These are phyloP conservation scores for Cryphonectria naterciae DNA, from an alignment of 2,329 filamentous ascomycete genomes.

Conservation along the genomic window DNA sequence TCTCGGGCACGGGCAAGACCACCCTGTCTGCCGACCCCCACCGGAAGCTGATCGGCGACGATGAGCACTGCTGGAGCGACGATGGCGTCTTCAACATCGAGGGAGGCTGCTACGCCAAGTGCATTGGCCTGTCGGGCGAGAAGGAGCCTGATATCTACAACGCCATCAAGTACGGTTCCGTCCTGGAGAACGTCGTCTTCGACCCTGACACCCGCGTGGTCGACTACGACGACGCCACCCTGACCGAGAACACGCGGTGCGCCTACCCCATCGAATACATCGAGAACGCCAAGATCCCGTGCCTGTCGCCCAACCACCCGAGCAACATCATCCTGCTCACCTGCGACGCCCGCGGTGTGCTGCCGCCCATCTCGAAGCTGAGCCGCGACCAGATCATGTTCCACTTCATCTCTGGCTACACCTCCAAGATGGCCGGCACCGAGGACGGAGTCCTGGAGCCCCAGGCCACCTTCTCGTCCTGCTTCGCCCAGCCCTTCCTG, in stretches of 20 bases:
- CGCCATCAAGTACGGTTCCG: conserved; percentile 95
- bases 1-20: conserved; percentile 98
- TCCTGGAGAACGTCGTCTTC: conserved; percentile 98
- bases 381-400: conserved; percentile 97
- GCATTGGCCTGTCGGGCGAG: conserved; percentile 93
- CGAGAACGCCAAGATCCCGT: conserved; percentile 97
- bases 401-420: conserved; percentile 99
- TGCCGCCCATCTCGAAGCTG: conserved; percentile 97
- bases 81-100: conserved; percentile 99
- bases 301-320: conserved; percentile 83
- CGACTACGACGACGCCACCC: conserved; percentile 91
- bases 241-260: conserved; percentile 98
- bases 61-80: conserved; percentile 99
- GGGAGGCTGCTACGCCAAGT: conserved; percentile 99
- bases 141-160: conserved; percentile 98
- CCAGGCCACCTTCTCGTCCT: conserved; percentile 97
- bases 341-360: conserved; percentile 95
- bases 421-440: conserved; percentile 99
- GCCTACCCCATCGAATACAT: conserved; percentile 99
- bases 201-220: conserved; percentile 86
- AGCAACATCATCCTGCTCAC: conserved; percentile 98
- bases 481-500: conserved; percentile 99
- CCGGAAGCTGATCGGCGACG: conserved; percentile 93
- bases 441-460: conserved; percentile 97
- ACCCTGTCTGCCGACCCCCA: conserved; percentile 97